A percentile compares a stretch with the other conserved stretches of the same genome.
Evolutionary conservation across 1,284 basidiomycete genomes (phyloP).

Genomic region (Papiliotrema flavescens): DNA sequence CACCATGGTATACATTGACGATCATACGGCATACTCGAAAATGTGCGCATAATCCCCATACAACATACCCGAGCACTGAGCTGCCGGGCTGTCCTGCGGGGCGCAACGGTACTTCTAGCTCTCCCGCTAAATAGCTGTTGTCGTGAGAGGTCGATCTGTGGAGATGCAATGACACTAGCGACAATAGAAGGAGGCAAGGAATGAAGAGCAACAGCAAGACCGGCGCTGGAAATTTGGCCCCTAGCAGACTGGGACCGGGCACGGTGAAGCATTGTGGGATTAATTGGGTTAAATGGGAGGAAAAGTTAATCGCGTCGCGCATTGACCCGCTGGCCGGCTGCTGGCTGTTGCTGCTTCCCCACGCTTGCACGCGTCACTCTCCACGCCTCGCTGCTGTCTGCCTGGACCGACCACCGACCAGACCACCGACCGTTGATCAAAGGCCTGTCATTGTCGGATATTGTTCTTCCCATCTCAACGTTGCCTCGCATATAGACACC

Average conservation of each 20-base stretch:
- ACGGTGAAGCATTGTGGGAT: background rate
- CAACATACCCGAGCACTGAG: background rate
- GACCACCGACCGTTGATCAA: too few relatives aligned
- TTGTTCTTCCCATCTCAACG: too few relatives aligned
- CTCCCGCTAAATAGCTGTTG: background rate
- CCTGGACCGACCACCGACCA: too few relatives aligned
- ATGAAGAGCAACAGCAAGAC: background rate
- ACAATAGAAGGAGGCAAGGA: background rate
- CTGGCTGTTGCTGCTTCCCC: too few relatives aligned
- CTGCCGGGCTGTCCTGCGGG: conserved; percentile 1
- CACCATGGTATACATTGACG: background rate
- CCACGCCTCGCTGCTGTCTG: too few relatives aligned
- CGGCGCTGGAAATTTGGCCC: too few relatives aligned
- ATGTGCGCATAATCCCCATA: conserved; percentile 2
- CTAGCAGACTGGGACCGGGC: too few relatives aligned
- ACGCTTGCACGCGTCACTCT: too few relatives aligned
- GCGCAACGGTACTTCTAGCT: background rate
- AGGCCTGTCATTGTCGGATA: too few relatives aligned
- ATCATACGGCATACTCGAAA: background rate
- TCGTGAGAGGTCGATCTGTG: background rate
- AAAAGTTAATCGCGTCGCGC: too few relatives aligned
- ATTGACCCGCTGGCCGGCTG: too few relatives aligned
- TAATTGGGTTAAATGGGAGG: background rate
- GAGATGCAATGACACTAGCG: background rate
- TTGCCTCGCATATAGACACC: too few relatives aligned